These are phyloP conservation scores for Sordariomycetes sp. DNA, from an alignment of 2,329 filamentous ascomycete species.

Conservation along the genomic window DNA sequence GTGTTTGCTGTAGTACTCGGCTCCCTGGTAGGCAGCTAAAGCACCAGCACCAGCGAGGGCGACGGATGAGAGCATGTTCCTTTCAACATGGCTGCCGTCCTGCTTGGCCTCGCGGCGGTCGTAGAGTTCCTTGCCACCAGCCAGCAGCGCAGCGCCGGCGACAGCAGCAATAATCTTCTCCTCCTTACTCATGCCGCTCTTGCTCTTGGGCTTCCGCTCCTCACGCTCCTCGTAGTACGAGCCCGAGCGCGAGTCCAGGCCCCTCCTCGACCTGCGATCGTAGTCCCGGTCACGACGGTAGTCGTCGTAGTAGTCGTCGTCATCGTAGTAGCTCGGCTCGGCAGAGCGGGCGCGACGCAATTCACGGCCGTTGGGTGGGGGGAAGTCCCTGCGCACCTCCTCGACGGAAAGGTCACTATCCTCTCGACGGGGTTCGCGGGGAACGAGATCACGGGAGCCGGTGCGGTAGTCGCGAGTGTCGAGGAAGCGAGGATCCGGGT, in stretches of 20 bases:
- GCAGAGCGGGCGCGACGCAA: constrained; percentile 55
- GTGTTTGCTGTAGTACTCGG: constrained; percentile 53
- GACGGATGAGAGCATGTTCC: constrained; percentile 50
- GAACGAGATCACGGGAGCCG: constrained; percentile 44
- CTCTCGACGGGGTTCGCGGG: constrained; percentile 43
- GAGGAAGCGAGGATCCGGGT: constrained; percentile 43
- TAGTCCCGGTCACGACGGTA: constrained; percentile 38
- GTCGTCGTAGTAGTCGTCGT: constrained; percentile 40
- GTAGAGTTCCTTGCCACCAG: constrained; percentile 57
- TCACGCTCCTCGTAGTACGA: constrained; percentile 51
- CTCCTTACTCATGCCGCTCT: constrained; percentile 46
- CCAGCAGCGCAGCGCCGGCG: constrained; percentile 53
- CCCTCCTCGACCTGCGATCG: constrained; percentile 35
- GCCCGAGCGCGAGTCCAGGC: constrained; percentile 36
- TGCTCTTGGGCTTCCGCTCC: constrained; percentile 34
- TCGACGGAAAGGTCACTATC: constrained; percentile 71
- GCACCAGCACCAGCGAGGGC: constrained; percentile 56
- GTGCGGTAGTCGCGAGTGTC: constrained; percentile 42
- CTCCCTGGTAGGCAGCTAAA: constrained; percentile 54
- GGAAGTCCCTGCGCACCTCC: constrained; percentile 77
- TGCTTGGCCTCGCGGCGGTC: constrained; percentile 51
- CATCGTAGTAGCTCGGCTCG: constrained; percentile 49
- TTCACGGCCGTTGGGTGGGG: constrained; percentile 51
- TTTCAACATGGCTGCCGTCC: constrained; percentile 39
- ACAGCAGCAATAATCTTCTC: constrained; percentile 60